These are phyloP conservation scores for Stagonosporopsis rhizophila DNA, from an alignment of 2,329 filamentous ascomycete species.

Conservation along the genomic window DNA sequence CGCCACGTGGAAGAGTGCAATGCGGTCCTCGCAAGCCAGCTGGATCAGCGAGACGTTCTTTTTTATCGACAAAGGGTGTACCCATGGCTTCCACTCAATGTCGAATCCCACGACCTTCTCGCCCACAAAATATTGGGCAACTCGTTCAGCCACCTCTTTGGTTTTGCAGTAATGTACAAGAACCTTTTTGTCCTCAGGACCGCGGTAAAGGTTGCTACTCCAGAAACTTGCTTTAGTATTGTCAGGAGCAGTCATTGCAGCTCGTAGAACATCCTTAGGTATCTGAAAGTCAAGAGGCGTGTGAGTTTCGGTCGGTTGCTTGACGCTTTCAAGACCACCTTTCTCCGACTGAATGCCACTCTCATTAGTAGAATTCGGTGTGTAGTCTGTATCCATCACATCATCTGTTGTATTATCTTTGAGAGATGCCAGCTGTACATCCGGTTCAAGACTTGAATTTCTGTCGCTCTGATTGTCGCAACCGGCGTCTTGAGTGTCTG, in stretches of 20 bases:
- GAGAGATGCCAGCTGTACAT: neutral
- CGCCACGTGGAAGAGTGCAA: conserved; percentile 83
- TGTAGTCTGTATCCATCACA: neutral
- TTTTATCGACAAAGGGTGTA: conserved; percentile 62
- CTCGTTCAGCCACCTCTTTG: conserved; percentile 70
- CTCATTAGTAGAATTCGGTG: neutral
- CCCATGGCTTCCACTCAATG: conserved; percentile 75
- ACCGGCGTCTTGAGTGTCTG: neutral
- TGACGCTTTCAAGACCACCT: conserved; percentile 2
- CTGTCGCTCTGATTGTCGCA: neutral
- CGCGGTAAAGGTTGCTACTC: conserved; percentile 72
- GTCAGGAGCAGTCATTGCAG: conserved; percentile 40
- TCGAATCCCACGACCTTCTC: conserved; percentile 85
- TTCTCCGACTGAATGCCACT: neutral
- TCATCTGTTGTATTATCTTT: neutral
- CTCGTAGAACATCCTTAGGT: conserved; percentile 35
- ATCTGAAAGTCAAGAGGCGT: conserved; percentile 43
- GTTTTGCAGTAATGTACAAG: conserved; percentile 80
- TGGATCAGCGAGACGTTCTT: conserved; percentile 88
- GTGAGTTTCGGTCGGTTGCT: conserved; percentile 28
- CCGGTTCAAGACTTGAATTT: neutral
- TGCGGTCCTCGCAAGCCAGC: conserved; percentile 76
- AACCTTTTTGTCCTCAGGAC: conserved; percentile 61
- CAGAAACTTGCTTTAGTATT: conserved; percentile 60
- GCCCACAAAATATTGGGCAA: conserved; percentile 70